Evolutionary conservation across 257 asterid genomes (phyloP).

Genomic region (Vinca minor): DNA sequence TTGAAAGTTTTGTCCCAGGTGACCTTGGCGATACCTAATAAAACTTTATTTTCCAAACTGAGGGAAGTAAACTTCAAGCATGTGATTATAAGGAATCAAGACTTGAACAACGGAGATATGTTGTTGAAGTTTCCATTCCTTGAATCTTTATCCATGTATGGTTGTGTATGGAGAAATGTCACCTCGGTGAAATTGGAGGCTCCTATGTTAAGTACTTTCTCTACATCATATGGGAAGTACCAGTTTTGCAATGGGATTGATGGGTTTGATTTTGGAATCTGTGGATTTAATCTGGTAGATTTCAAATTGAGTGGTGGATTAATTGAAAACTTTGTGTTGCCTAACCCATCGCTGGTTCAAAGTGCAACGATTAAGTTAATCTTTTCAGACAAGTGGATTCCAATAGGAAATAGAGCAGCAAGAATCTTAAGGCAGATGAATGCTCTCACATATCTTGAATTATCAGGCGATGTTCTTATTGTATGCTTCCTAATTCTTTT

Average conservation of each 20-base stretch:
- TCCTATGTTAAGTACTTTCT: background rate
- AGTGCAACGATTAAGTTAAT: background rate
- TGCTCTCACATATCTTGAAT: background rate
- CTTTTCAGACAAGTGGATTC: background rate
- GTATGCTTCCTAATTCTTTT: too few species aligned
- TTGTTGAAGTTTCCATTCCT: background rate
- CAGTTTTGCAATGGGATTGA: too few species aligned
- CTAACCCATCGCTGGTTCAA: background rate
- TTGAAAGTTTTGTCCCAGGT: background rate
- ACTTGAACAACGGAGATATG: background rate
- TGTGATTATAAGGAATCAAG: background rate
- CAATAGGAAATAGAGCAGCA: background rate
- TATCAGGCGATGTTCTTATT: background rate
- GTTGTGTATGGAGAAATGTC: slow-evolving; percentile 3
- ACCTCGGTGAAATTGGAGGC: background rate
- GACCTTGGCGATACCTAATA: background rate
- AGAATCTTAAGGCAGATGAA: background rate
- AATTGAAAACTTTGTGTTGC: background rate
- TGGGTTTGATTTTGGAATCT: background rate
- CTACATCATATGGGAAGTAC: background rate
- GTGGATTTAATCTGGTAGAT: background rate
- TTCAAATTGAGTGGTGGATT: background rate
- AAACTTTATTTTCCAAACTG: background rate
- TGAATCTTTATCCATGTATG: background rate
- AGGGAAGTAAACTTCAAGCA: background rate